Evolutionary conservation across 164 flowering plant species (phyloP), one percentile per base, ranked within the genome.

Genomic region (Chimonanthus praecox): DNA sequence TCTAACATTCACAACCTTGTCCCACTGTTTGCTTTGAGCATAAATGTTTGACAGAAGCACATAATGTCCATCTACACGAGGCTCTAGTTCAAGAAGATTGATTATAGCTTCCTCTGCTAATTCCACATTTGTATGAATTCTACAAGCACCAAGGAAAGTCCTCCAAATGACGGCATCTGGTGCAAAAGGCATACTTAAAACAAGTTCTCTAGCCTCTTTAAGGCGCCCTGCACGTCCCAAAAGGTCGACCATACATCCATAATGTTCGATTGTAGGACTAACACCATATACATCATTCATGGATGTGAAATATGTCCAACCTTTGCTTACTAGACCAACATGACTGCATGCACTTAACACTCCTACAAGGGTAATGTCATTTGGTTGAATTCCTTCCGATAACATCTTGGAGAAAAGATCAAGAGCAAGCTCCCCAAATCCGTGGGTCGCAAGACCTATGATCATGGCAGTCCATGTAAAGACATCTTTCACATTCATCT

Each of bases 201-300:
- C 72, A 66, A 82, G 73, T 51, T 78, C 78, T 69, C 74, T 80
- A 1, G 85, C 85, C 51, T 80, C 83, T 11, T 63, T 33, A 65
- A 82, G 79, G 2, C 6, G 63, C 43, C 85, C 83, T 44, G 76
- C 76, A 58, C 85, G 79, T 50, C 83, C 78, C 51, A 82, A 72
- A 71, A 80, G 72, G 74, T 82, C 85, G 69, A 82, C 78, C 81
- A 82, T 73, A 50, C 85, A 82, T 66, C 81, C 85, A 76, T 82
- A 82, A 64, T 82, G 85, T 71, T 82, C 83, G 61, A 80, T 51
- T 62, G 74, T 78, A 58, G 81, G 85, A 61, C 61, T 64, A 51
- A 82, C 50, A 49, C 75, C 78, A 72, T 76, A 72, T 58, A 70
- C 69, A 60, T 69, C 74, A 51, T 33, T 68, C 85, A 82, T 82